Conservation (phyloP, 306 rosid species). For the Prunus fruticosa region DNA sequence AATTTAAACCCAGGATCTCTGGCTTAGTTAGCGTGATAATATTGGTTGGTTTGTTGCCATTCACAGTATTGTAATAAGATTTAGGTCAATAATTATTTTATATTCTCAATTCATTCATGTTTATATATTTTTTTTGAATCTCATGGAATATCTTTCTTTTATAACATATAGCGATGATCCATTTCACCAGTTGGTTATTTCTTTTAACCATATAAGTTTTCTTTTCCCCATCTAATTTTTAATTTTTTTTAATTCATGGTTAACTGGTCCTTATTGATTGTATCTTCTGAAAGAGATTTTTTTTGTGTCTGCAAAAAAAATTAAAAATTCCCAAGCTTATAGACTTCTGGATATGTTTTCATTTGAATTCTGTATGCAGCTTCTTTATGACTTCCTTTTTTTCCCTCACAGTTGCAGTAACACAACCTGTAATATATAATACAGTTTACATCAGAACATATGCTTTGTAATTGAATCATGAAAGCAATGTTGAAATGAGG, state of each 20-base stretch:
- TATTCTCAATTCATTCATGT: background rate
- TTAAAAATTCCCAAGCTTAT: background rate
- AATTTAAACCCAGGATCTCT: background rate
- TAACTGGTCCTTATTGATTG: background rate
- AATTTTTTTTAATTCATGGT: background rate
- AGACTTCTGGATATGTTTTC: background rate
- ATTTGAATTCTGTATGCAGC: too few relatives aligned
- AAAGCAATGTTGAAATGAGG: too few relatives aligned
- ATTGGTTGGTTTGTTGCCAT: background rate
- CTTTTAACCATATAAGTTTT: background rate
- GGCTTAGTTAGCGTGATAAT: background rate
- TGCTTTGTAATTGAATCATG: too few relatives aligned
- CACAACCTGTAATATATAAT: too few relatives aligned
- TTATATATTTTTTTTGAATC: background rate
- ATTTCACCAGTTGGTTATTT: background rate
- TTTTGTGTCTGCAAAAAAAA: background rate
- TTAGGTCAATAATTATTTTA: background rate
- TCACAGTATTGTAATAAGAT: too few relatives aligned
- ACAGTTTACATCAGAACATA: too few relatives aligned
- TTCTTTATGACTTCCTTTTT: too few relatives aligned
- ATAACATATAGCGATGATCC: background rate
- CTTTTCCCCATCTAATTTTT: too few relatives aligned
- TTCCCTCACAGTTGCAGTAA: conserved; percentile 71
- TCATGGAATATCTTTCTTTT: background rate
- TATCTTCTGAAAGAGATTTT: background rate